phyloP scores from a whole-genome alignment of 139 green algal genomes.

The Auxenochlorella pyrenoidosa region DNA sequence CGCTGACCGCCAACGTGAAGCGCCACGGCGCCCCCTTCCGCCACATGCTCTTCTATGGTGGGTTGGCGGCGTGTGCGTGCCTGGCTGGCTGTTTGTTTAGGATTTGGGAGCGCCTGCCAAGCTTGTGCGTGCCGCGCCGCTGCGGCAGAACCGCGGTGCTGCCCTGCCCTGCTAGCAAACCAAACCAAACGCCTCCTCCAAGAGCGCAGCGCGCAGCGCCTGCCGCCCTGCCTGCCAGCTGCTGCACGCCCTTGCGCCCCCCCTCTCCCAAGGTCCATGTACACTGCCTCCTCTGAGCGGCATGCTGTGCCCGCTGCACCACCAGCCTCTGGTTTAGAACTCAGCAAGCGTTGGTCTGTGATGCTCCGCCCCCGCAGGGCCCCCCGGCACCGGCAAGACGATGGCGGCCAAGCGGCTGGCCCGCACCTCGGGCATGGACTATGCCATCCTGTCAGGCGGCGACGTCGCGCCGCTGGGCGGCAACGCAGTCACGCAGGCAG shows the following conservation, averaged over 20 bases:
- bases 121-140: too few species aligned
- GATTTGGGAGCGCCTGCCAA: too few species aligned
- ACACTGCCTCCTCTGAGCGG: neutral
- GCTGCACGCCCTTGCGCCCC: neutral
- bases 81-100: neutral
- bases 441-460: conserved; percentile 97
- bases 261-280: too few species aligned
- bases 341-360: too few species aligned
- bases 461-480: conserved; percentile 94
- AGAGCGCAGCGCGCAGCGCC: too few species aligned
- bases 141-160: too few species aligned
- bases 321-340: too few species aligned
- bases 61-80: neutral
- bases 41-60: conserved; percentile 95
- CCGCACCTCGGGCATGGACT: conserved; percentile 94
- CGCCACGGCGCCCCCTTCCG: conserved; percentile 93
- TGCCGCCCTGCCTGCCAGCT: too few species aligned
- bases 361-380: conserved; percentile 39
- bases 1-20: conserved; percentile 92
- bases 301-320: neutral
- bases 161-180: too few species aligned
- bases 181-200: too few species aligned
- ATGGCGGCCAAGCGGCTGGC: conserved; percentile 97
- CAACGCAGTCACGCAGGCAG: conserved; percentile 83
- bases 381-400: conserved; percentile 94